Percentiles rank a stretch among this genome's conserved stretches.
Evolutionary conservation across 2,329 filamentous ascomycete species (phyloP).

Genomic region (Ophiostoma fasciatum): DNA sequence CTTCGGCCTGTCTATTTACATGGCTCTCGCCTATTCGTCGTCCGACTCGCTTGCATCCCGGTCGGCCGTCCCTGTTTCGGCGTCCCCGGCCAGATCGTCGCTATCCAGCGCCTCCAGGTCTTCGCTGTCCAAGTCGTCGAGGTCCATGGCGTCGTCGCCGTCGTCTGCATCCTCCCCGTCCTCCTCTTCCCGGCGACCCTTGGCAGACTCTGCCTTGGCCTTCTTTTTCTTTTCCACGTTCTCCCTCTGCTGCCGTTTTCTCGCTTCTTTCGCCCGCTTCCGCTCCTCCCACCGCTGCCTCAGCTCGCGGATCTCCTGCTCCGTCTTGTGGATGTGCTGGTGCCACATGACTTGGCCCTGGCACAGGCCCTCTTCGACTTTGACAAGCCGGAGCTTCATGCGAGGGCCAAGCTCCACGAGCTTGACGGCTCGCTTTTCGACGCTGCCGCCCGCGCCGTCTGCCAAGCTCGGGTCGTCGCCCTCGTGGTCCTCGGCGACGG

Average conservation of each 20-base stretch:
- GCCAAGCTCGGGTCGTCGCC: constrained; percentile 23
- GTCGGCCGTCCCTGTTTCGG: constrained; percentile 33
- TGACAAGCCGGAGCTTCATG: constrained; percentile 77
- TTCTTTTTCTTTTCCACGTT: constrained; percentile 86
- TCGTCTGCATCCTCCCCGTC: constrained; percentile 24
- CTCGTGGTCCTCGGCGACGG: constrained; percentile 25
- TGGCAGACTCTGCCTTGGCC: constrained; percentile 14
- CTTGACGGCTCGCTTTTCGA: constrained; percentile 81
- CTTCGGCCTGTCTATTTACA: too few relatives aligned
- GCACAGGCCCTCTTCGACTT: constrained; percentile 90
- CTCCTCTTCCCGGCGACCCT: constrained; percentile 23
- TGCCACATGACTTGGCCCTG: constrained; percentile 94
- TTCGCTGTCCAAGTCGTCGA: constrained; percentile 26
- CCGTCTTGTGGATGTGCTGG: constrained; percentile 77
- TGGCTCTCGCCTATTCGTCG: constrained; percentile 23
- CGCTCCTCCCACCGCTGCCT: constrained; percentile 72
- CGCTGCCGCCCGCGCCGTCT: constrained; percentile 30
- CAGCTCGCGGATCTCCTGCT: constrained; percentile 59
- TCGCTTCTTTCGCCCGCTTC: constrained; percentile 64
- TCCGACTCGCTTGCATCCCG: constrained; percentile 35
- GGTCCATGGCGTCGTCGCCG: constrained; percentile 23
- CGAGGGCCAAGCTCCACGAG: constrained; percentile 84
- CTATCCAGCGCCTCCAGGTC: constrained; percentile 36
- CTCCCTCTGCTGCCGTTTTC: constrained; percentile 70
- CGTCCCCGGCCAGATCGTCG: constrained; percentile 34